phyloP scores from a whole-genome alignment of 805 yeast genomes.

The Middelhovenomyces tepae region DNA sequence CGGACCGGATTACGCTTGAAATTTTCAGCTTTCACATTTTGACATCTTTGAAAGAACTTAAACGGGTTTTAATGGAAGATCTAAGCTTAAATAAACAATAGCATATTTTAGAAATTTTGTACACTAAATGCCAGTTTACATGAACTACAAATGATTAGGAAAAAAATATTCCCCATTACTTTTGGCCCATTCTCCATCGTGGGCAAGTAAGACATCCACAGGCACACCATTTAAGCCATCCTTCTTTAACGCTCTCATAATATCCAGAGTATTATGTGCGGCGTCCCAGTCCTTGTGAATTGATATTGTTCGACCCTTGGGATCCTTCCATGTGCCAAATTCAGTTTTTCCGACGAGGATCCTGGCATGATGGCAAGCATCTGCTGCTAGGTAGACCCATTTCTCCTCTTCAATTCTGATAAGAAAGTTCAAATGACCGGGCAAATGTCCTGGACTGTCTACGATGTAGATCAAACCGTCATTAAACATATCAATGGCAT shows the following conservation, averaged over 20 bases:
- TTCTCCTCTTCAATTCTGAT: constrained; percentile 3
- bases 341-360: constrained; percentile 7
- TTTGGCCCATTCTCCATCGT: constrained; percentile 8
- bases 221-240: constrained; percentile 5
- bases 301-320: constrained; percentile 5
- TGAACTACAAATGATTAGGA: constrained; percentile 5
- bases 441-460: constrained; percentile 9
- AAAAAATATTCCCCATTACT: constrained; percentile 4
- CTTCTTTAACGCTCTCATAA: constrained; percentile 4
- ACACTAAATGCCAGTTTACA: no score
- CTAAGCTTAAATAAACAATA: no score
- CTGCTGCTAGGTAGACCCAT: constrained; percentile 8
- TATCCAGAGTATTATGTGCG: constrained; percentile 5
- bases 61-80: no score
- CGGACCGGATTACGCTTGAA: no score
- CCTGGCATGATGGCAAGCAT: constrained; percentile 9
- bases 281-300: constrained; percentile 8
- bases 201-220: constrained; percentile 8
- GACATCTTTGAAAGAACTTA: no score
- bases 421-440: constrained; percentile 7
- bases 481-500: constrained; percentile 6
- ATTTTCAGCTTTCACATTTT: no score
- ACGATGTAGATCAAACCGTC: constrained; percentile 7
- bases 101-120: no score
- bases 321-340: constrained; percentile 10